These are phyloP conservation scores for Penicillium psychrosexuale DNA, from an alignment of 2,329 filamentous ascomycete genomes.

Conservation along the genomic window DNA sequence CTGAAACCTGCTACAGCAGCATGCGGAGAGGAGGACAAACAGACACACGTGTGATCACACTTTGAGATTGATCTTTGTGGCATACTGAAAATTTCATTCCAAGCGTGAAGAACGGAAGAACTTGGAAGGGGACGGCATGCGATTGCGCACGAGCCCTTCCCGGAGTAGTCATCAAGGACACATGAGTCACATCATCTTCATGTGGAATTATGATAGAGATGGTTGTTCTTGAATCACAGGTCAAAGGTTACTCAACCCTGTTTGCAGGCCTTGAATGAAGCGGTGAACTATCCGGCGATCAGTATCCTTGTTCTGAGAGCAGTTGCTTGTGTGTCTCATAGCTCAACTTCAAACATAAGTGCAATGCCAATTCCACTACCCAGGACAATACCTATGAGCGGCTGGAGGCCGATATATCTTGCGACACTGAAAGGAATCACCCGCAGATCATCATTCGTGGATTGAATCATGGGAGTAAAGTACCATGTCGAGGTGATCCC, in stretches of 20 bases:
- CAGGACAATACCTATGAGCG: not conserved
- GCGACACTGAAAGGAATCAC: constrained; percentile 11
- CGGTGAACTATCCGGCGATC: not conserved
- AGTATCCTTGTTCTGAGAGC: not conserved
- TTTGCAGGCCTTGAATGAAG: not conserved
- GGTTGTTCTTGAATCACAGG: not conserved
- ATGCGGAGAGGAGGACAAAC: constrained; percentile 29
- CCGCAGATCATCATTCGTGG: not conserved
- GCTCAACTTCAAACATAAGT: not conserved
- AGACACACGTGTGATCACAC: constrained; percentile 12
- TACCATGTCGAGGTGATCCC: constrained; percentile 11
- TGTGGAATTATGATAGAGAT: not conserved
- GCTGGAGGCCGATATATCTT: not conserved
- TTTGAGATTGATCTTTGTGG: not conserved
- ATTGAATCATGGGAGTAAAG: constrained; percentile 9
- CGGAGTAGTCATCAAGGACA: not conserved
- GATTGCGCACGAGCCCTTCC: not conserved
- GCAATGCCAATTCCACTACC: not conserved
- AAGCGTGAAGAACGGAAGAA: not conserved
- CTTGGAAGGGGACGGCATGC: not conserved
- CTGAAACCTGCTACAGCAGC: constrained; percentile 36
- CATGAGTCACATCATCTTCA: not conserved
- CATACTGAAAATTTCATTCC: not conserved
- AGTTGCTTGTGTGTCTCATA: not conserved
- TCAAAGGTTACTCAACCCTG: not conserved